Evolutionary conservation across 441 rosid species (phyloP), one percentile per base, ranked within the genome.

Genomic region (Gossypium gossypioides): DNA sequence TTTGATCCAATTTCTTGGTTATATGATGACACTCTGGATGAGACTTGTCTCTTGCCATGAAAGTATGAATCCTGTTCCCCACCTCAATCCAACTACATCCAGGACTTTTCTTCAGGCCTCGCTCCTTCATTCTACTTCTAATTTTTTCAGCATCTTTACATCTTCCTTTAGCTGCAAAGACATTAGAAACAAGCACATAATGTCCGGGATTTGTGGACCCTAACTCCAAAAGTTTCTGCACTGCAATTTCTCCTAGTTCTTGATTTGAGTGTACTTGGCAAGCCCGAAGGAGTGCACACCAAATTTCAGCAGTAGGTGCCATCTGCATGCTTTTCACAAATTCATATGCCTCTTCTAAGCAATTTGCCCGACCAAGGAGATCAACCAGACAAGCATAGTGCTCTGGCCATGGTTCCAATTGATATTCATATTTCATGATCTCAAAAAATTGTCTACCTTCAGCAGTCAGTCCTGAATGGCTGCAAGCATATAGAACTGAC

Each of bases 81-180:
- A 89, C 72, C 83, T 90, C 96, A 78, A 89, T 84, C 97, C 94
- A 94, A 79, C 97, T 92, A 78, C 89, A 91, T 72, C 98, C 97
- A 13, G 98, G 93, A 55, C 67, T 82, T 79, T 92, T 94, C 86
- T 79, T 83, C 84, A 94, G 78, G 60, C 99, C 92, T 52, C 63
- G 78, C 72, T 80, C 87, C 81, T 83, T 89, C 92, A 90, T 89
- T 79, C 75, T 85, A 76, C 34, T 79, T 81, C 97, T 88, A 76
- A 91, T 85, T 64, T 59, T 78, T 78, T 80, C 83, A 21, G 83
- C 95, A 72, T 93, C 93, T 64, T 83, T 81, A 96, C 93, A 91
- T 68, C 87, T 81, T 57, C 89, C 86, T 51, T 80, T 78, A 32
- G 88, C 84, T 32, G 96, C 93, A 84, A 89, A 88, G 68, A 83